Conservation (phyloP, 768 basidiomycete genomes). For the Macrolepiota fuliginosa region DNA sequence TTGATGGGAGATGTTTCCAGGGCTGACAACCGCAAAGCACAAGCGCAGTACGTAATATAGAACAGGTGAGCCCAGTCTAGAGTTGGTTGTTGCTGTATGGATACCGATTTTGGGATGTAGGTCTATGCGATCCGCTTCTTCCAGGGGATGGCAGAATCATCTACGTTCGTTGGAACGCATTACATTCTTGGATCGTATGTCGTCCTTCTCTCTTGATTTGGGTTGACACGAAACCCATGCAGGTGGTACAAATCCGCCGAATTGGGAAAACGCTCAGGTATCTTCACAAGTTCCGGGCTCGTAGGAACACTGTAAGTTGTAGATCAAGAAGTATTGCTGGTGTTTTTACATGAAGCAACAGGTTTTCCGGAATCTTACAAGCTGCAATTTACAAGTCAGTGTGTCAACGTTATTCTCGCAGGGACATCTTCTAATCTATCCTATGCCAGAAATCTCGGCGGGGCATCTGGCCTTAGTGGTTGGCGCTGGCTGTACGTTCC, state of each 20-base stretch:
- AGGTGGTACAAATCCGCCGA: slow-evolving; percentile 75
- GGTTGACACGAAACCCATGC: neutral
- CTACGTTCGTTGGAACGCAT: slow-evolving; percentile 75
- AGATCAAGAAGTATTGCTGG: neutral
- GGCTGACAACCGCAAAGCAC: slow-evolving; percentile 35
- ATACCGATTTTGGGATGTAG: slow-evolving; percentile 25
- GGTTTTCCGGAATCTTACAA: slow-evolving; percentile 66
- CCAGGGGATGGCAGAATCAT: slow-evolving; percentile 70
- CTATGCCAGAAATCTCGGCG: slow-evolving; percentile 46
- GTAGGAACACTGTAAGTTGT: slow-evolving; percentile 57
- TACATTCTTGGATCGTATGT: slow-evolving; percentile 71
- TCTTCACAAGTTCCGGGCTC: slow-evolving; percentile 66
- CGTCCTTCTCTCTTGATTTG: neutral
- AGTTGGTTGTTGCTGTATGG: neutral
- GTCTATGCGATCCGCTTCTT: slow-evolving; percentile 71
- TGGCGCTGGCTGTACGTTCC: slow-evolving; percentile 64
- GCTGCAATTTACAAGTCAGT: slow-evolving; percentile 58
- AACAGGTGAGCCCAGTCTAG: slow-evolving; percentile 39
- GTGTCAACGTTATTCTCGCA: neutral
- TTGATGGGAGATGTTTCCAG: neutral
- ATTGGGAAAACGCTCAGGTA: slow-evolving; percentile 68
- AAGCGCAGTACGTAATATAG: slow-evolving; percentile 50
- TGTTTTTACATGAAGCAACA: slow-evolving; percentile 18
- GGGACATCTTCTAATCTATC: neutral
- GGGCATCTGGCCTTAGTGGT: slow-evolving; percentile 50